Evolutionary conservation across 2,329 filamentous ascomycete species (phyloP), one percentile per base, ranked within the genome.

Genomic region (Tolypocladium cylindrosporum): DNA sequence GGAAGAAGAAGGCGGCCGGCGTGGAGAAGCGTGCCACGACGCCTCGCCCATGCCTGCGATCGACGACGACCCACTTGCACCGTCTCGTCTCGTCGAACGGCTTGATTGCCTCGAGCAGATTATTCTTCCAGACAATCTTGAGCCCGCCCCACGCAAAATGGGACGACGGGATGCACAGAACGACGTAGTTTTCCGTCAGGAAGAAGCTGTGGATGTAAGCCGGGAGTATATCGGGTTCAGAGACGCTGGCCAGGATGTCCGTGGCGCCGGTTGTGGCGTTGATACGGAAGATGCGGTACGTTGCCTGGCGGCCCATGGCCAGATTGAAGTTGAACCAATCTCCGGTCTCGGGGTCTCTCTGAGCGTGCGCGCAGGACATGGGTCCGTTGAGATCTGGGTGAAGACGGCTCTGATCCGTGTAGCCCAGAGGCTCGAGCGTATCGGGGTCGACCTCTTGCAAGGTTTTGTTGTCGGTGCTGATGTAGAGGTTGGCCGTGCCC

Each of bases 121-220:
- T 92, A 10, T 82, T 73, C 42, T 86, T 74, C 77, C 83, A 88
- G 0, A 86, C 67, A 11, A 91, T 77, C 16, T 78, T 79, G 1
- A 86, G 59, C 0, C 89, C 90, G 11, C 72, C 74, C 63, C 73
- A 76, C 2, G 74, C 78, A 45, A 85, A 77, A 61, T 87, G 84
- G 0, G 86, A 79, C 19, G 83, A 84, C 64, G 88, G 91, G 1
- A 94, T 73, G 66, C 88, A 91, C 5, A 95, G 74, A 0, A 94
- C 74, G 2, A 92, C 83, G 65, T 87, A 88, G 64, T 85, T 83
- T 19, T 83, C 74, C 0, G 89, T 88, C 34, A 95, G 71, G 65
- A 91, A 90, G 64, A 93, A 80, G 10, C 89, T 93, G 72, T 95
- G 91, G n/a, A 95, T 83, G 65, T 94, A 95, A 0, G 89, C 86